Evolutionary conservation across 2,329 filamentous ascomycete species (phyloP), one percentile per base, ranked within the genome.

Genomic region (Rosellinia necatrix): DNA sequence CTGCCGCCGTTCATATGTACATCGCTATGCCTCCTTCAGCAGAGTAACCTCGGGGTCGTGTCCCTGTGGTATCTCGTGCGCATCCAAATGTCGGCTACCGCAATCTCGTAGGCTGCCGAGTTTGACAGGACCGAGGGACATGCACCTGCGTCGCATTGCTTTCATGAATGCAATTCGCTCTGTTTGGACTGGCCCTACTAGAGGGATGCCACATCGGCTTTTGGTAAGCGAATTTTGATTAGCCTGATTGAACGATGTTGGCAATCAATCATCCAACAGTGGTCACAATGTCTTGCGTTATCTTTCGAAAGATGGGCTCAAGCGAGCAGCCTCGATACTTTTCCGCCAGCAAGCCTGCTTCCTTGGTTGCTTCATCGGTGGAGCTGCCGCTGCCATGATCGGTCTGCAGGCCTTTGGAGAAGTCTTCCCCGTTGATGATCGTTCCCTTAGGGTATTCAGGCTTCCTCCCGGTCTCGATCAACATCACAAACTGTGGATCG

Each of bases 401-500:
- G n/a, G n/a, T 66, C 49, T 70, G 66, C 66, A 72, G 59, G n/a
- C 53, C 59, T 44, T 62, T 69, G 49, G 77, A 78, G 29, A 86
- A 75, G 55, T 85, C 80, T 55, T 78, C 72, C 1, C 86, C 86
- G 57, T 82, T 77, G 24, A 89, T 74, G 25, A 78, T 67, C 1
- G 88, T 91, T 1, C 89, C 89, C 54, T 81, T 76, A 0, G 89
- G 89, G 70, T 92, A 92, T 13, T 77, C 76, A 12, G 89, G 90
- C 60, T 77, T 73, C 56, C 71, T 76, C 12, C 80, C 83, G 57
- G 90, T 91, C 72, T 97, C 93, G 37, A 99, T 85, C 68, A 99
- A 74, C 63, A 88, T 83, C 42, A 94, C 89, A 71, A 97, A 97
- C 67, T 92, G 90, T 17, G 92, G 90, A 75, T 99, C 94, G 68